Base-by-base conservation (phyloP, 1,284 basidiomycete genomes). In the Apiotrichum gamsii region DNA sequence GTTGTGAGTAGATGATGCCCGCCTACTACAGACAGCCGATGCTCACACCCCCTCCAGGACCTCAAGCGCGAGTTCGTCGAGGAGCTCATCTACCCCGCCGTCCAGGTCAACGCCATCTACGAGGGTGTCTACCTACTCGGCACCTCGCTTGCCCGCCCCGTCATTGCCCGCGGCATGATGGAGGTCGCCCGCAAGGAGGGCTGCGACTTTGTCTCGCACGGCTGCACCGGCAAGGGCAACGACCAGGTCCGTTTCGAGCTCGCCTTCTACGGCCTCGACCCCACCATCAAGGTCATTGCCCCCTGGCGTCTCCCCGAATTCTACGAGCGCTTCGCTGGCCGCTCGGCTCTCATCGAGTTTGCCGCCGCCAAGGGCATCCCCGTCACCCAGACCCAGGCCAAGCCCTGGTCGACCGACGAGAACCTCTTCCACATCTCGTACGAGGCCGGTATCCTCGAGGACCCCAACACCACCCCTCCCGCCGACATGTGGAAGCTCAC, bases 401-500 rank as follows among this genome's bases (percentile, higher is more conserved):
- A 98, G 77, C 94, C 95, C 30, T 99, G 95, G 95, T 97, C 93
- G 10, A 99, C 94, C 14, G 90, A 96, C 73, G 95, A 97, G 77
- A 98, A 98, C 77, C 79, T 98, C 47, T 96, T 95, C 84, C 94
- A 99, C 79, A 98, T 97, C 74, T 98, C 93, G 19, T 98, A 97
- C 76, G 94, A 99, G 75, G 94, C 94, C 25, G 94, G 94, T 49
- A 97, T 98, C 71, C 84, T 98, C 57, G 95, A 99, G 73, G 88
- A 98, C 72, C 94, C 94, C 60, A 82, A 95, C 79, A 84, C 78
- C 55, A 97, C 91, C 9, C 94, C 95, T 47, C 94, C 94, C 24
- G 74, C 75, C n/a, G 94, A 98, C 78, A 99, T 99, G 94, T 99
- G 95, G 94, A 97, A 96, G 74, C 83, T 98, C 60, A 97, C 90